Base-by-base conservation (phyloP, 2,329 filamentous ascomycete genomes). In the Aspergillus piperis region DNA sequence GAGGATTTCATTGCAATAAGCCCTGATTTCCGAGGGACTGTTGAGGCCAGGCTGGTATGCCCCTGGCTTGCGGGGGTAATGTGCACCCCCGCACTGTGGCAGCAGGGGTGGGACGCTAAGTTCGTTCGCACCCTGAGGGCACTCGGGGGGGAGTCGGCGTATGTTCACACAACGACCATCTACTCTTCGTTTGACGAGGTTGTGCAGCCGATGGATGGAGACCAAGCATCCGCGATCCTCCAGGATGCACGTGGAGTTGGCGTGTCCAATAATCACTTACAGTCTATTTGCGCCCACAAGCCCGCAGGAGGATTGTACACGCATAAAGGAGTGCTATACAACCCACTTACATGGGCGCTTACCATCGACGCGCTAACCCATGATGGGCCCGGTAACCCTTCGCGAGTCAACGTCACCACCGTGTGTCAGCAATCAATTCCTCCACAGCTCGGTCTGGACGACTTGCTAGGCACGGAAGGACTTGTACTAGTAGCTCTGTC, bases 121-220 rank as follows among this genome's bases (percentile, higher is more conserved):
- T 66, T 69, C 44, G 65, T 68, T 38, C 42, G 49, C 11, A 74
- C 73, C 0, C 68, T 85, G 3, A 75, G 82, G 11, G 62, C 62
- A 8, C 71, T 79, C 48, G 78, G 76, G 23, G 83, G 83, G 0
- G 81, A 82, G 55, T 81, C 79, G 1, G 82, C 81, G 4, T 85
- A 83, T 62, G 81, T 86, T 0, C 82, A 83, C 0, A 86, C 83
- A 0, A 86, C 84, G 0, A 82, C 77, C 0, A 73, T 86, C 49
- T 85, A 82, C 71, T 81, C 79, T 0, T 71, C 74, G 11, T 70
- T 78, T 25, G 83, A 86, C 62, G 79, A 85, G 64, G 75, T 86
- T 54, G 82, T 85, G 2, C 69, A 84, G 69, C 84, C 82, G 1
- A 79, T 83, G 69, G 65, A 66, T 27, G 83, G 81, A 3, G 71